Evolutionary conservation across 2,329 filamentous ascomycete genomes (phyloP).

Genomic region (Aspergillus carbonarius): DNA sequence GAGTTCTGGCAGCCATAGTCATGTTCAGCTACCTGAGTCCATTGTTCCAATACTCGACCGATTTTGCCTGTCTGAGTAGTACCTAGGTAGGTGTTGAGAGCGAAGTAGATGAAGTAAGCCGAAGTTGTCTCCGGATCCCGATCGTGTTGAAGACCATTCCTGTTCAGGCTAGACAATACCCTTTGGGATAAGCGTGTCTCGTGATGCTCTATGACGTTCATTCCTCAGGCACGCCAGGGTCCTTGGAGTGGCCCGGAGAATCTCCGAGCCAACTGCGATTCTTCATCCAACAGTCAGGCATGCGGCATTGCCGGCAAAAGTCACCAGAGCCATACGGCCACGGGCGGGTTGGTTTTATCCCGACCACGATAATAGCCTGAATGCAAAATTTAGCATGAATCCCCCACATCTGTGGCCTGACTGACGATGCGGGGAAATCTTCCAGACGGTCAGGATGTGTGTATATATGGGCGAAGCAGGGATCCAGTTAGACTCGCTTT

Average conservation of each 20-base stretch:
- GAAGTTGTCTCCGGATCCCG: background rate
- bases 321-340: background rate
- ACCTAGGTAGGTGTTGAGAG: too few relatives aligned
- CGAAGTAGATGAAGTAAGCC: background rate
- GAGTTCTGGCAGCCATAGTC: conserved; percentile 12
- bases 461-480: background rate
- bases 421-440: conserved; percentile 1
- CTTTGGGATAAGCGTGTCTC: background rate
- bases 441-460: background rate
- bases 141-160: background rate
- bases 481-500: background rate
- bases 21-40: background rate
- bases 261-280: background rate
- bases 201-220: background rate
- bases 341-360: background rate
- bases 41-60: background rate
- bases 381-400: conserved; percentile 10
- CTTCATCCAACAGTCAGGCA: too few relatives aligned
- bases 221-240: background rate
- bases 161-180: background rate
- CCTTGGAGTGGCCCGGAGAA: background rate
- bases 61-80: background rate
- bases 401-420: background rate
- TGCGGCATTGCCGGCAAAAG: background rate
- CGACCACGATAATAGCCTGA: conserved; percentile 8